Evolutionary conservation across 2,329 filamentous ascomycete species (phyloP), one percentile per base, ranked within the genome.

Genomic region (Coniochaeta sp.): DNA sequence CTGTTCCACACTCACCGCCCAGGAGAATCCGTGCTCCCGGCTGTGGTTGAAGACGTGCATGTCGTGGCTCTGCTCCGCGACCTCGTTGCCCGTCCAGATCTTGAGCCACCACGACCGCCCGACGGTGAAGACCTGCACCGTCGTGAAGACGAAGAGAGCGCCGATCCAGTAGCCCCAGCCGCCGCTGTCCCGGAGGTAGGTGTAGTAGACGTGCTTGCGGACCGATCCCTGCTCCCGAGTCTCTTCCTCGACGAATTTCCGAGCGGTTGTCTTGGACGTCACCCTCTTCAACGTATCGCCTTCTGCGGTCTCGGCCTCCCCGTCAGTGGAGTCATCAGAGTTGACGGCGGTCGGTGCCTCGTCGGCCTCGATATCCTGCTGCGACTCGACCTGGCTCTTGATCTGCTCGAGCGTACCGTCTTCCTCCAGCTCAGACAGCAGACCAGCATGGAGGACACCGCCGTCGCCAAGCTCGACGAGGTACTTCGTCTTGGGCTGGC

Each of bases 161-260:
- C 82, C 63, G 0, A 70, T 64, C 88, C 88, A 91, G 66, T 84
- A 85, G 16, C 75, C 68, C 64, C 78, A 76, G 10, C 87, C 86
- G 17, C 89, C 89, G 62, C 84, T 89, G 26, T 86, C 83, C 10
- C 77, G 78, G 16, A 93, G 72, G 67, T 93, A 95, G 0, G 80
- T 79, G 14, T 77, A 68, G 63, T 93, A 93, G n/a, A 93, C 81
- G 7, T 78, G 77, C 24, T 78, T 77, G 65, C 87, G 87, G 34
- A 93, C 85, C 5, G 86, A 81, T 1, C 90, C 90, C 58, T 82
- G 81, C 68, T 91, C 88, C 60, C 86, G 82, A n/a, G 76, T 77
- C 71, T 95, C 90, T 2, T 91, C 89, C 68, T 91, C 86, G 28
- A 90, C 83, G 64, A 93, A 93, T 70, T 91, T 89, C 64, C 85